These are phyloP conservation scores for Nicotiana rustica DNA, from an alignment of 305 asterid species.

Conservation along the genomic window DNA sequence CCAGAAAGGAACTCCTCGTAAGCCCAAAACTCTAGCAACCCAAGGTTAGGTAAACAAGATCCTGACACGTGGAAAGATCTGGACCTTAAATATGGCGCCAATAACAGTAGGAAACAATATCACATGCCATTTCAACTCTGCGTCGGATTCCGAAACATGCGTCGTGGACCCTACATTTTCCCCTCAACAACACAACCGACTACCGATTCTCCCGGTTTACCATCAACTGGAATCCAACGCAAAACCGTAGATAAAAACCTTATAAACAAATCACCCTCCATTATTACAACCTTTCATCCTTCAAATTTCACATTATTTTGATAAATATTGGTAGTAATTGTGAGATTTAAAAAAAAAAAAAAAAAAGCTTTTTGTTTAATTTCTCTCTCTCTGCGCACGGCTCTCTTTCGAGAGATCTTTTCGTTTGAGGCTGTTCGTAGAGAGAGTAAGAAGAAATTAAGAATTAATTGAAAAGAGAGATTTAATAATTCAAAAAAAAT, in stretches of 20 bases:
- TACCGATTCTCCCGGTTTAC: not conserved
- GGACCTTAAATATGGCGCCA: constrained; percentile 28
- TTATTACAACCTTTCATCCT: not conserved
- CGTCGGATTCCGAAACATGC: not conserved
- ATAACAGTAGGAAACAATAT: not conserved
- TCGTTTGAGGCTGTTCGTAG: constrained; percentile 25
- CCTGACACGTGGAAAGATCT: not conserved
- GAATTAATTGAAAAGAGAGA: constrained; percentile 13
- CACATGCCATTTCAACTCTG: not conserved
- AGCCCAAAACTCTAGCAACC: too few relatives aligned
- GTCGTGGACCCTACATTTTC: not conserved
- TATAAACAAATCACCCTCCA: not conserved
- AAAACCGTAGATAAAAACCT: not conserved
- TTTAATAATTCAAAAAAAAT: not conserved
- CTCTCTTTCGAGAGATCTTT: constrained; percentile 29
- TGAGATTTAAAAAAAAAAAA: not conserved
- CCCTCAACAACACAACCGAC: not conserved
- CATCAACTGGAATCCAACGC: not conserved
- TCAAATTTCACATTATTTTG: not conserved
- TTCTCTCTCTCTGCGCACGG: constrained; percentile 24
- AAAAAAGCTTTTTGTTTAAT: not conserved
- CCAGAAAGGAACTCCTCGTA: too few relatives aligned
- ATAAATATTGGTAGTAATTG: too few relatives aligned
- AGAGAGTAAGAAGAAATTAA: not conserved
- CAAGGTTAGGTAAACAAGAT: not conserved